Conservation (phyloP, 139 green algal genomes). For the Zygnema circumcarinatum region DNA sequence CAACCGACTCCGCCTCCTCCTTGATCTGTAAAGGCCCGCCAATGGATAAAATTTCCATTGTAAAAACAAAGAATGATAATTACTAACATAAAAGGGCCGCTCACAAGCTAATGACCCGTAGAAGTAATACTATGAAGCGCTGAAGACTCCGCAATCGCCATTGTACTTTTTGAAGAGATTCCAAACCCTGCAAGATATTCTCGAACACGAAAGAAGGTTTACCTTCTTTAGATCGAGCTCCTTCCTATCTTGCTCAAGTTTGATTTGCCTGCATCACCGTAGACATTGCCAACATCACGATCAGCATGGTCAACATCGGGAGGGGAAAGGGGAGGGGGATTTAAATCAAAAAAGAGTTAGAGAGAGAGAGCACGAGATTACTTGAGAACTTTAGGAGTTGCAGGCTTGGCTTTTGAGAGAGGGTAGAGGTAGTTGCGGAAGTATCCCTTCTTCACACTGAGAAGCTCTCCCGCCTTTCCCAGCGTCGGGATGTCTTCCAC, state of each 20-base stretch:
- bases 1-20: constrained; percentile 42
- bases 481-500: constrained; percentile 57
- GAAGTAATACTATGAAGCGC: too few species aligned
- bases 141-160: too few species aligned
- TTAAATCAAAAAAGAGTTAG: neutral
- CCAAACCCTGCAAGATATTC: too few species aligned
- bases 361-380: constrained; percentile 46
- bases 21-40: constrained; percentile 8
- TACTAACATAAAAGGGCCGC: too few species aligned
- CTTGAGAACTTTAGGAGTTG: constrained; percentile 78
- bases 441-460: constrained; percentile 83
- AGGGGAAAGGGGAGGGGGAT: too few species aligned
- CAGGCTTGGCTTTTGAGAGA: constrained; percentile 73
- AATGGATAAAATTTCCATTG: too few species aligned
- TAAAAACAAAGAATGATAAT: too few species aligned
- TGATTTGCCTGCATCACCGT: neutral
- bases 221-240: neutral
- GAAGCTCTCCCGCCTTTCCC: constrained; percentile 74
- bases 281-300: too few species aligned
- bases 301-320: neutral
- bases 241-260: neutral
- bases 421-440: constrained; percentile 89
- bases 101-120: too few species aligned
- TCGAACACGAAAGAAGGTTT: too few species aligned
- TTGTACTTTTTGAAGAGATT: too few species aligned